Conservation (phyloP, 2,329 filamentous ascomycete species). For the Exophiala sp. region DNA sequence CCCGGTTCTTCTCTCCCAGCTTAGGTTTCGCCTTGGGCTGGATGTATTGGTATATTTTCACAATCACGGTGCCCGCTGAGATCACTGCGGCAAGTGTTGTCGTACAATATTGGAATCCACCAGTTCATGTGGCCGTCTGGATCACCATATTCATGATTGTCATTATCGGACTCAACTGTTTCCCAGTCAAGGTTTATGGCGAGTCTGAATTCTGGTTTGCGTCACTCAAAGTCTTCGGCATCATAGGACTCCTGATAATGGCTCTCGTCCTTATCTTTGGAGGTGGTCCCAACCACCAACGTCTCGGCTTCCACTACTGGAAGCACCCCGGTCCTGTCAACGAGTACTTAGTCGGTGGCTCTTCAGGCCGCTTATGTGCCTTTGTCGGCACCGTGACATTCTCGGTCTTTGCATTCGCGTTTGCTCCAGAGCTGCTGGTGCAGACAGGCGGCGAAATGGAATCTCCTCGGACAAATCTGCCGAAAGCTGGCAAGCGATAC, state of each 20-base stretch:
- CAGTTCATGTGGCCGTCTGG: slow-evolving; percentile 42
- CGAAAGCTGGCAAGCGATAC: slow-evolving; percentile 71
- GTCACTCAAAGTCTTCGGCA: slow-evolving; percentile 49
- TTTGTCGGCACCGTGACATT: slow-evolving; percentile 24
- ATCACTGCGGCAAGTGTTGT: slow-evolving; percentile 47
- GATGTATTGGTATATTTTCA: slow-evolving; percentile 45
- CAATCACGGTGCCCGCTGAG: slow-evolving; percentile 38
- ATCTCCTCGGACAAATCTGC: slow-evolving; percentile 66
- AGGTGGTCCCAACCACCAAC: slow-evolving; percentile 44
- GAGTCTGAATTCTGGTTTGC: slow-evolving; percentile 31
- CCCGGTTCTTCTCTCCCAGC: slow-evolving; percentile 55
- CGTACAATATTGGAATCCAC: slow-evolving; percentile 35
- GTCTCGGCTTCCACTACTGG: slow-evolving; percentile 47
- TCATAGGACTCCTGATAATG: slow-evolving; percentile 48
- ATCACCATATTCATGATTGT: slow-evolving; percentile 43
- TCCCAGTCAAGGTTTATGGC: slow-evolving; percentile 45
- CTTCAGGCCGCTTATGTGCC: slow-evolving; percentile 38
- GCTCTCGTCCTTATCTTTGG: slow-evolving; percentile 49
- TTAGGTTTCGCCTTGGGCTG: slow-evolving; percentile 49
- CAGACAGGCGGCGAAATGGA: slow-evolving; percentile 67
- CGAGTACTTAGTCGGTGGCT: slow-evolving; percentile 54
- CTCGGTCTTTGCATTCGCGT: slow-evolving; percentile 54
- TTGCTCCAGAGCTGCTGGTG: slow-evolving; percentile 64
- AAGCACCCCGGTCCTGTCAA: slow-evolving; percentile 59
- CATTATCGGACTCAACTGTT: slow-evolving; percentile 41